phyloP scores from a whole-genome alignment of 2,329 filamentous ascomycete species.

The Epichloe sylvatica region DNA sequence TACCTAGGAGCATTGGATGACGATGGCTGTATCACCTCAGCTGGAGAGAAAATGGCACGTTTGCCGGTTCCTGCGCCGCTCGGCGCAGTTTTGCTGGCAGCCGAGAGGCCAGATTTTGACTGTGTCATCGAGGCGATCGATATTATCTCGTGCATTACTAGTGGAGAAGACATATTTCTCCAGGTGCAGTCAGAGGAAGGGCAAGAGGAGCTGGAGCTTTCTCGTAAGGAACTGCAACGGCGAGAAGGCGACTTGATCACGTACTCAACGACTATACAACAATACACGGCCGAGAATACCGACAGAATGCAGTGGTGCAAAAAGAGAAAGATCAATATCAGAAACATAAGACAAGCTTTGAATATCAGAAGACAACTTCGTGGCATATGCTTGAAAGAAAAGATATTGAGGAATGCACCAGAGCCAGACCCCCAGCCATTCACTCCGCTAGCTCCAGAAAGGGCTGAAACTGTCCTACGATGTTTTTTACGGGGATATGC shows the following conservation, averaged over 20 bases:
- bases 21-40: conserved; percentile 56
- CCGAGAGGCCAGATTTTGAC: conserved; percentile 52
- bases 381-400: conserved; percentile 37
- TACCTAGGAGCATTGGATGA: conserved; percentile 64
- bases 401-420: conserved; percentile 32
- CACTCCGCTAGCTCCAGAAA: conserved; percentile 37
- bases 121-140: conserved; percentile 77
- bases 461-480: conserved; percentile 39
- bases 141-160: conserved; percentile 53
- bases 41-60: conserved; percentile 64
- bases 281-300: conserved; percentile 41
- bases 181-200: conserved; percentile 45
- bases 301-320: conserved; percentile 45
- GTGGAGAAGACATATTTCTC: conserved; percentile 49
- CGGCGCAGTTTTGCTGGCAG: conserved; percentile 70
- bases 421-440: conserved; percentile 43
- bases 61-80: conserved; percentile 73
- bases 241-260: conserved; percentile 53
- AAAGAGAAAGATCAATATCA: conserved; percentile 39
- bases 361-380: conserved; percentile 50
- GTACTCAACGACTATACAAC: conserved; percentile 48
- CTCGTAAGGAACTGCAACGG: conserved; percentile 43
- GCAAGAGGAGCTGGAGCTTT: conserved; percentile 37
- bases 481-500: conserved; percentile 51
- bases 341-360: conserved; percentile 49